Evolutionary conservation across 305 asterid genomes (phyloP).

Genomic region (Rubia tinctorum): DNA sequence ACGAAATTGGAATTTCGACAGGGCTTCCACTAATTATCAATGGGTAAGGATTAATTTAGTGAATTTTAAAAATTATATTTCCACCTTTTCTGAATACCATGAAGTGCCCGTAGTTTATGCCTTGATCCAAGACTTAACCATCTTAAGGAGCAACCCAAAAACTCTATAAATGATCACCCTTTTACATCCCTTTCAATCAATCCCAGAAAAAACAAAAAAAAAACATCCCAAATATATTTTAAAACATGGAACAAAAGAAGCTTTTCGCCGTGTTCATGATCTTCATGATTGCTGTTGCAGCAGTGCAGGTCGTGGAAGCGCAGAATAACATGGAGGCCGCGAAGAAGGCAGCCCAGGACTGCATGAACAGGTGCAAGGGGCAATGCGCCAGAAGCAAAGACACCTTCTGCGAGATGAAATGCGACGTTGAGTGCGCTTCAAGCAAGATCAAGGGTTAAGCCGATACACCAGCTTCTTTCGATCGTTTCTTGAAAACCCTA

Average conservation of each 20-base stretch:
- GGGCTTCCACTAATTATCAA: not conserved
- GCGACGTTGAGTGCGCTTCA: not conserved
- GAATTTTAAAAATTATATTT: too few relatives aligned
- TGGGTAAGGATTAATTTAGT: not conserved
- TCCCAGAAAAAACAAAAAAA: not conserved
- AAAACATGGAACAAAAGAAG: not conserved
- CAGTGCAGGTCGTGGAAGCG: not conserved
- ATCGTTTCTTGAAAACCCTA: not conserved
- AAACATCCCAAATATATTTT: not conserved
- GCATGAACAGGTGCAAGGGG: constrained; percentile 1
- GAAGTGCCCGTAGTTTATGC: not conserved
- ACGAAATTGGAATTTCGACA: not conserved
- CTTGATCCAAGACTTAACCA: not conserved
- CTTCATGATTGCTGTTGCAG: not conserved
- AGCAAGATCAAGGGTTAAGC: not conserved
- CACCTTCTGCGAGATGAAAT: not conserved
- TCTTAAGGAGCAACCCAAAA: not conserved
- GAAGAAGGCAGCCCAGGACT: not conserved
- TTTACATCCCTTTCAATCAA: not conserved
- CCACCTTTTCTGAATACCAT: not conserved
- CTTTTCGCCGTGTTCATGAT: not conserved
- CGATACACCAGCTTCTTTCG: not conserved
- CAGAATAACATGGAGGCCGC: not conserved
- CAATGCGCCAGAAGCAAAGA: not conserved
- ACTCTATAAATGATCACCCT: not conserved